Percentiles rank a stretch among this genome's conserved stretches.
Conservation (phyloP, 257 asterid genomes). For the Nicotiana sylvestris region DNA sequence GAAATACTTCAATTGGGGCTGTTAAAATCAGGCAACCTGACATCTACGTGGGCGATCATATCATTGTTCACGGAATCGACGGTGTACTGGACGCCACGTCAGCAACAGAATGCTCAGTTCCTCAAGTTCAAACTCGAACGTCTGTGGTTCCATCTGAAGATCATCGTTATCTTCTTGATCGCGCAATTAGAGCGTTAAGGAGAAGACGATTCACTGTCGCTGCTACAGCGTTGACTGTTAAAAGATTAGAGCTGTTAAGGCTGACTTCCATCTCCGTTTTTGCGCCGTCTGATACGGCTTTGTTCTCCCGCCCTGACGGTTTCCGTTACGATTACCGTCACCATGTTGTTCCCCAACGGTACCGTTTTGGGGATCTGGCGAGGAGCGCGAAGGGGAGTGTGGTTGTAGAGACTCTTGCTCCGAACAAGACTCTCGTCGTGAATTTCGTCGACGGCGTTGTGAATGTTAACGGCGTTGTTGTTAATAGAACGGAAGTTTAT, state of each 20-base stretch:
- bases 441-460: conserved; percentile 31
- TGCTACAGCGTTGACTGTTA: conserved; percentile 47
- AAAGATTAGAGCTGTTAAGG: conserved; percentile 38
- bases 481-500: conserved; percentile 48
- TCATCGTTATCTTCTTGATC: conserved; percentile 40
- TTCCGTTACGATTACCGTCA: conserved; percentile 53
- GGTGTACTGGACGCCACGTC: conserved; percentile 48
- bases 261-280: conserved; percentile 46
- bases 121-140: conserved; percentile 19
- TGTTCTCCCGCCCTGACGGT: conserved; percentile 39
- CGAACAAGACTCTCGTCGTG: conserved; percentile 36
- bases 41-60: conserved; percentile 51
- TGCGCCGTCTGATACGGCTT: conserved; percentile 50
- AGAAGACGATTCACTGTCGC: conserved; percentile 50
- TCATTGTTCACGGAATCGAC: conserved; percentile 66
- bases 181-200: conserved; percentile 47
- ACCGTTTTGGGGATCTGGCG: conserved; percentile 26
- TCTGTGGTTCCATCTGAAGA: conserved; percentile 14
- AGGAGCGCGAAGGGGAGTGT: conserved; percentile 14
- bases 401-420: conserved; percentile 42
- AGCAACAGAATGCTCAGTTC: conserved; percentile 37
- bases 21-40: conserved; percentile 63
- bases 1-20: conserved; percentile 30
- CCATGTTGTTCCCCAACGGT: conserved; percentile 56
- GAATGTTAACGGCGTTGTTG: conserved; percentile 39